Evolutionary conservation across 2,329 filamentous ascomycete species (phyloP).

Genomic region (Cercospora citrullina): DNA sequence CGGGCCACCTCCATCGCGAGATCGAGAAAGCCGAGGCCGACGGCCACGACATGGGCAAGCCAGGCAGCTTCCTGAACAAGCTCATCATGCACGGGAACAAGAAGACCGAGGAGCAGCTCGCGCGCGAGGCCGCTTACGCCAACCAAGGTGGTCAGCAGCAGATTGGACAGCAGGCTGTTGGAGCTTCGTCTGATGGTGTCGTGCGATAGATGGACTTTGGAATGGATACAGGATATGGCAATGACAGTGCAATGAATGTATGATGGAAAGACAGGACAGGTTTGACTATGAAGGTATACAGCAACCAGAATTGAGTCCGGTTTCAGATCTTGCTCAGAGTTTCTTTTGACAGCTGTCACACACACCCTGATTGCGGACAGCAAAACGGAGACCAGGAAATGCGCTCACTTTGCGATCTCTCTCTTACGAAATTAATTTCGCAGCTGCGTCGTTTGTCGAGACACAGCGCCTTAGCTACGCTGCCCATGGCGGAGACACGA

Average conservation of each 20-base stretch:
- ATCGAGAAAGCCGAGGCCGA: slow-evolving; percentile 39
- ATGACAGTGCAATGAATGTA: slow-evolving; percentile 1
- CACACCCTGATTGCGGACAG: not conserved
- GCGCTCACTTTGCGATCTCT: not conserved
- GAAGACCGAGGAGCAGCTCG: slow-evolving; percentile 43
- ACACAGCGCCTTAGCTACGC: not conserved
- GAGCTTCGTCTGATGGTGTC: slow-evolving; percentile 3
- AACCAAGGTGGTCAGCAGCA: slow-evolving; percentile 12
- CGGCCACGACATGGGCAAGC: slow-evolving; percentile 37
- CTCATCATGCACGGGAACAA: slow-evolving; percentile 43
- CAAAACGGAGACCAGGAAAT: not conserved
- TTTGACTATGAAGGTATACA: not conserved
- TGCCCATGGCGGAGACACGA: not conserved
- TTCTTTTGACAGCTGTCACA: slow-evolving; percentile 2
- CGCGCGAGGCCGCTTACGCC: slow-evolving; percentile 23
- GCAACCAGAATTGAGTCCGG: slow-evolving; percentile 1
- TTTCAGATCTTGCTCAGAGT: slow-evolving; percentile 2
- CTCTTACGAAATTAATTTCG: not conserved
- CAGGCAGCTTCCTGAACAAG: slow-evolving; percentile 41
- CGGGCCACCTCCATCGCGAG: slow-evolving; percentile 40
- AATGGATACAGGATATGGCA: not conserved
- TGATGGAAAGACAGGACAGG: slow-evolving; percentile 4
- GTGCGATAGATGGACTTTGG: slow-evolving; percentile 2
- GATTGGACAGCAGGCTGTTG: slow-evolving; percentile 9
- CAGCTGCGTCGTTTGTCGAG: not conserved